Evolutionary conservation across 1,284 basidiomycete species (phyloP), one percentile per base, ranked within the genome.

Genomic region (Austroboletus rostrupii): DNA sequence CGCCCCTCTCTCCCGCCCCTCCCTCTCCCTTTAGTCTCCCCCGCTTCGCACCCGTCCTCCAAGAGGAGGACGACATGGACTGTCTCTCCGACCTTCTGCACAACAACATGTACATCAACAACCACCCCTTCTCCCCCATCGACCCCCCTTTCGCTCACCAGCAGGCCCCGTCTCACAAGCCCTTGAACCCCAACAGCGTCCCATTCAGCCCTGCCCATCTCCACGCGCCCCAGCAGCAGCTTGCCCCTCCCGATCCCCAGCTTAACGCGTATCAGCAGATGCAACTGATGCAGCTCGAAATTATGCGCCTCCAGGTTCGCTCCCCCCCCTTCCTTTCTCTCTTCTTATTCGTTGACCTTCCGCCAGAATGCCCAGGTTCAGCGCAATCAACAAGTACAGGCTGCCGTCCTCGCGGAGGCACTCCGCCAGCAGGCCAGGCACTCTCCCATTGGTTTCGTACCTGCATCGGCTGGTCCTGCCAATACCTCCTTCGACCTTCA

Each of bases 251-350:
- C 50, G 64, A 69, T 50, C 55, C 56, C n/a, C 77, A 81, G 62
- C 70, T 74, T 39, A 78, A 82, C 57, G 75, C 79, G 47, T 73
- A 87, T 43, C 65, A 70, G 50, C 87, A 88, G 67, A 76, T 90
- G 75, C 88, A 90, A 70, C 75, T 89, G 75, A 78, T 90, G 72
- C 88, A 90, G 65, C 72, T 90, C 56, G 88, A 91, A 70, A 78
- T 90, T 58, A 69, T 89, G 62, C 79, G 80, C 59, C 78, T 90
- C 56, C 87, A 90, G 83, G 87, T 84, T 56, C 53, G 76, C 70
- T 38, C 31, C 11, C 50, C 55, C 9, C 56, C 39, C 26, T 20
- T 17, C 3, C 7, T 28, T 29, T 28, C 45, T 4, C 19, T n/a
- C 38, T 39, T 39, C 53, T 16, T 44, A 23, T 33, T 0, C 40